Base-by-base conservation (phyloP, 805 yeast genomes). In the Maudiozyma barnettii region DNA sequence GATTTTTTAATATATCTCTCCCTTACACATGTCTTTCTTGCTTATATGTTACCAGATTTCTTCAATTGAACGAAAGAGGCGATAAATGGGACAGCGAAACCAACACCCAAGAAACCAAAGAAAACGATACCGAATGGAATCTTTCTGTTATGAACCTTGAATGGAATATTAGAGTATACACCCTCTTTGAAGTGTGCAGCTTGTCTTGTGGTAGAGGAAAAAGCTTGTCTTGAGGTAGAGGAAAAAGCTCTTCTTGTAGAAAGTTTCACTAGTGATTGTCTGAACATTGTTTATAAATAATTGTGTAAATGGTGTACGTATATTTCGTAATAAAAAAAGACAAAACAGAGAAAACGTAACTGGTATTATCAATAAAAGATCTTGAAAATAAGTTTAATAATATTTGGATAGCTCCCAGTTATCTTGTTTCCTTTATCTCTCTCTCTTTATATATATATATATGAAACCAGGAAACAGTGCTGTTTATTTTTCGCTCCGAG, bases 111-210 rank as follows among this genome's bases (percentile, higher is more conserved):
- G 72, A 80, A 83, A 46, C 89, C 79, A 76, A 85, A 83, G 75
- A 84, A 95, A 56, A 83, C 76, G 45, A 88, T 72, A 56, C 81
- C 86, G 68, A 77, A 89, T 57, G 97, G 98, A 55, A 91, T 77
- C 74, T 81, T 84, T 78, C 95, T 89, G 79, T 82, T 76, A 78
- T 88, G 89, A 54, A 91, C 95, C 77, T 80, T 80, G 81, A 91
- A 93, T 56, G 99, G 99, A 54, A 91, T 65, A 79, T 93, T 91
- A 62, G 84, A 74, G 82, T 93, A 93, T 43, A 82, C 81, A 63
- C 97, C 97, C 63, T 78, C 84, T 60, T 80, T 79, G 64, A 76
- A 81, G 70, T 78, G 84, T n/a, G 36, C 50, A 19, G 65, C 45
- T 49, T 67, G 58, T 56, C 61, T 64, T 5, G 21, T 18, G 5